Evolutionary conservation across 345 rosid genomes (phyloP), one percentile per base, ranked within the genome.

Genomic region (Eutrema japonicum): DNA sequence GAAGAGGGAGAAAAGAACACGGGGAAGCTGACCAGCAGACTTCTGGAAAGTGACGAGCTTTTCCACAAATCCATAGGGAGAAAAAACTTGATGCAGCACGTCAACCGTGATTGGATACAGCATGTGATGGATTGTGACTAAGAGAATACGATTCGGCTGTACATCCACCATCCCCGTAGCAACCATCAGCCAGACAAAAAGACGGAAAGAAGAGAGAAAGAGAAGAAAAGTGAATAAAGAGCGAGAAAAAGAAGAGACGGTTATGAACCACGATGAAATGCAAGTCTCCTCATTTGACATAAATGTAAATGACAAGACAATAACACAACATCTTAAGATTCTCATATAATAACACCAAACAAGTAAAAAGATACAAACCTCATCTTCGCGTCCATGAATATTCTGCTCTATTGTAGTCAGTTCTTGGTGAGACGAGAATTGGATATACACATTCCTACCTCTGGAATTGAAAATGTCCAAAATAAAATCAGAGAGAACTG

Each of bases 401-500:
- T 84, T 95, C 81, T 95, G 99, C 64, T 95, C 98, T 85, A 88
- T 78, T 5, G 98, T 95, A 50, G 98, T 95, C 72, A 95, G 80
- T 81, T 95, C 99, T 81, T 95, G 98, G 79, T 95, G 99, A n/a
- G 99, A 95, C 16, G 98, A 95, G 82, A 95, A 95, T 63, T 95
- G 98, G 50, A 95, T 78, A 81, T 92, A 95, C 57, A 95, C 99
- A 87, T 92, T 95, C 81, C 99, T 82, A 51, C 99, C 98, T 86
- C 99, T 94, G 79, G 6, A 59, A 56, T 48, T 49, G 10, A 38
- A 63, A 16, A 43, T 6, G 3, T 35, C 16, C 5, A 18, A 48
- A 22, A 48, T 48, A 16, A 48, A 45, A 13, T 13, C 11, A 8
- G 8, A 30, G 18, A 30, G 30, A 49, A 18, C 53, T 2, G 30